Conservation (phyloP, 495 filamentous ascomycete genomes). For the Acidiella bohemica region DNA sequence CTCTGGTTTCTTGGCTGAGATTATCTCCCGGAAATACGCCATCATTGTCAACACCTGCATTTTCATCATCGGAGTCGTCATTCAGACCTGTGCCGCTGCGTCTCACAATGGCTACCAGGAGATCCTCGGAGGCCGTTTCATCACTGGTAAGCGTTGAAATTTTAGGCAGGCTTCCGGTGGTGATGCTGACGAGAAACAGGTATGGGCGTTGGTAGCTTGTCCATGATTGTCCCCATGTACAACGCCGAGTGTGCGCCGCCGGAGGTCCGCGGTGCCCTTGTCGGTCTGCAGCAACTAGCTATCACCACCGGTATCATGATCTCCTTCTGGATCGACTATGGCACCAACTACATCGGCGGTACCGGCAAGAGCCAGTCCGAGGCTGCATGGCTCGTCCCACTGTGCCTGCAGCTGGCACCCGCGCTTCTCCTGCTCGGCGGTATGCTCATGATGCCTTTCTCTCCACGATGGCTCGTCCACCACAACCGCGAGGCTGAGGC, state of each 20-base stretch:
- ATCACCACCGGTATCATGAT: slow-evolving; percentile 75
- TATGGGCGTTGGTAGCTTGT: slow-evolving; percentile 59
- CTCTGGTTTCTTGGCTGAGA: slow-evolving; percentile 63
- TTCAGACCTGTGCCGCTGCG: slow-evolving; percentile 51
- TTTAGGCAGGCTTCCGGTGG: too few species aligned
- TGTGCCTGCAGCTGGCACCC: slow-evolving; percentile 28
- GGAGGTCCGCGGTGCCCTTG: slow-evolving; percentile 55
- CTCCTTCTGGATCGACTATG: slow-evolving; percentile 59
- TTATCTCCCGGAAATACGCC: slow-evolving; percentile 57
- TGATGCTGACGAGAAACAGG: slow-evolving; percentile 24
- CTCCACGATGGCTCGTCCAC: slow-evolving; percentile 66
- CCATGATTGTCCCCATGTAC: slow-evolving; percentile 55
- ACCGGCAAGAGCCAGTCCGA: slow-evolving; percentile 47
- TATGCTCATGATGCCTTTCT: slow-evolving; percentile 58
- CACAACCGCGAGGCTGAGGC: slow-evolving; percentile 61
- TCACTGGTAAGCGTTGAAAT: slow-evolving; percentile 38
- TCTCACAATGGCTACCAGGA: slow-evolving; percentile 39
- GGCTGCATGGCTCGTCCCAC: slow-evolving; percentile 33
- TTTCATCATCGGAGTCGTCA: slow-evolving; percentile 63
- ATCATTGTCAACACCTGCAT: slow-evolving; percentile 58
- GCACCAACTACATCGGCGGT: slow-evolving; percentile 67
- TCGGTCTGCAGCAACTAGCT: slow-evolving; percentile 66
- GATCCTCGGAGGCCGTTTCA: slow-evolving; percentile 61
- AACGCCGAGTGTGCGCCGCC: slow-evolving; percentile 55
- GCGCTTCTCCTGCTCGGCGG: slow-evolving; percentile 36